Percentiles rank a stretch among this genome's conserved stretches.
phyloP scores from a whole-genome alignment of 2,329 filamentous ascomycete genomes.

The Bipolaris cookei region DNA sequence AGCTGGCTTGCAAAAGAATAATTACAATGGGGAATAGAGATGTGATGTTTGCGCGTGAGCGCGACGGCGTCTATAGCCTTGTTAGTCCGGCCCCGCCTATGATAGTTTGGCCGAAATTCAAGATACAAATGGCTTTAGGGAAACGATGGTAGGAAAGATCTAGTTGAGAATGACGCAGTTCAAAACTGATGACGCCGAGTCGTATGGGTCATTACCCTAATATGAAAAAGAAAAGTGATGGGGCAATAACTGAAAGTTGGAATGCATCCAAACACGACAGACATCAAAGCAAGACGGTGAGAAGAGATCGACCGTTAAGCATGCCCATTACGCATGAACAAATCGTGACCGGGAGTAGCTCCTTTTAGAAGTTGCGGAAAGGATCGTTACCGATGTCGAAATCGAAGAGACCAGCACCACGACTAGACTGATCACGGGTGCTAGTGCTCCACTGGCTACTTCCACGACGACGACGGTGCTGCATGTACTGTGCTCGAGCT shows the following conservation, averaged over 20 bases:
- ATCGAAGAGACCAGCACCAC: constrained; percentile 41
- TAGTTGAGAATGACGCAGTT: constrained; percentile 1
- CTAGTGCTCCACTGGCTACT: constrained; percentile 49
- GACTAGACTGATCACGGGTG: constrained; percentile 38
- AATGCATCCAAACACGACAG: constrained; percentile 8
- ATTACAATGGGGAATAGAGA: constrained; percentile 20
- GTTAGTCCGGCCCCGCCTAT: constrained; percentile 9
- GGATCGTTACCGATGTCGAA: constrained; percentile 43
- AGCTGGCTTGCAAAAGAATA: constrained; percentile 10
- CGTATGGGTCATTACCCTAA: constrained; percentile 6
- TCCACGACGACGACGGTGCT: constrained; percentile 37
- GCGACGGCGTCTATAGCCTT: constrained; percentile 23
- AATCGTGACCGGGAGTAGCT: constrained; percentile 11
- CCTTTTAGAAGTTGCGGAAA: constrained; percentile 45
- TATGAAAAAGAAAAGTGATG: not conserved
- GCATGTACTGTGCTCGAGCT: constrained; percentile 28
- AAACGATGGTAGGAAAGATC: constrained; percentile 2
- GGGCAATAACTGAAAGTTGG: not conserved
- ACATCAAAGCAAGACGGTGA: constrained; percentile 8
- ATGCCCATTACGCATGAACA: constrained; percentile 18
- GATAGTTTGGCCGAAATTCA: constrained; percentile 9
- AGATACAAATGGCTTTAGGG: not conserved
- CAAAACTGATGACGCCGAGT: constrained; percentile 12
- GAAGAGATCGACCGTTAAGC: constrained; percentile 15
- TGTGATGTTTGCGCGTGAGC: constrained; percentile 22